Conservation (phyloP, 768 basidiomycete genomes). For the Rossbeevera mucosa region DNA sequence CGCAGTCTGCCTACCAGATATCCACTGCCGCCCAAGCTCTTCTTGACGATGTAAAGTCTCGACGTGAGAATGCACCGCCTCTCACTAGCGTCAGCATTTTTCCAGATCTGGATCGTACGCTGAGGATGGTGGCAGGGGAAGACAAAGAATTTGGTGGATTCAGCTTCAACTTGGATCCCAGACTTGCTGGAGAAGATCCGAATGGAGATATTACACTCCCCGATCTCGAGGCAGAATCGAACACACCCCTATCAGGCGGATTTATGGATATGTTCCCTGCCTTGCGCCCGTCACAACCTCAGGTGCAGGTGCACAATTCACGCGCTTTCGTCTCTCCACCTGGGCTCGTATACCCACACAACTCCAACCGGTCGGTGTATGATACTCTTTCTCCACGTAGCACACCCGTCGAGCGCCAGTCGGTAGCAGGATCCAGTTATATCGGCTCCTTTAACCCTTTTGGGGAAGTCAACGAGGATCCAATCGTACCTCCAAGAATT, state of each 20-base stretch:
- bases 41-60: slow-evolving; percentile 75
- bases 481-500: slow-evolving; percentile 26
- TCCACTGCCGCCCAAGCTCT: slow-evolving; percentile 81
- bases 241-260: slow-evolving; percentile 56
- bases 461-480: slow-evolving; percentile 53
- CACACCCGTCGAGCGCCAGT: slow-evolving; percentile 43
- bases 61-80: slow-evolving; percentile 55
- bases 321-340: slow-evolving; percentile 46
- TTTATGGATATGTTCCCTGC: slow-evolving; percentile 71
- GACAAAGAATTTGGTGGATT: slow-evolving; percentile 65
- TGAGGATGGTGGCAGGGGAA: slow-evolving; percentile 63
- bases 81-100: slow-evolving; percentile 56
- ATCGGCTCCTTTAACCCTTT: slow-evolving; percentile 81
- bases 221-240: slow-evolving; percentile 45
- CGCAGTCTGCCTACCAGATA: slow-evolving; percentile 69
- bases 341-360: slow-evolving; percentile 48
- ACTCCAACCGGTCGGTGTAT: slow-evolving; percentile 49
- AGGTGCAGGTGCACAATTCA: slow-evolving; percentile 19
- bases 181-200: slow-evolving; percentile 48
- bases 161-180: slow-evolving; percentile 84
- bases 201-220: slow-evolving; percentile 41
- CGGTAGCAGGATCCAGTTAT: slow-evolving; percentile 49
- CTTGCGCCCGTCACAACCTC: slow-evolving; percentile 37
- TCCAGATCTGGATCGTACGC: slow-evolving; percentile 84
- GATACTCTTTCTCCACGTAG: slow-evolving; percentile 44